Evolutionary conservation across 164 flowering plant genomes (phyloP).

Genomic region (Tetracentron sinense): DNA sequence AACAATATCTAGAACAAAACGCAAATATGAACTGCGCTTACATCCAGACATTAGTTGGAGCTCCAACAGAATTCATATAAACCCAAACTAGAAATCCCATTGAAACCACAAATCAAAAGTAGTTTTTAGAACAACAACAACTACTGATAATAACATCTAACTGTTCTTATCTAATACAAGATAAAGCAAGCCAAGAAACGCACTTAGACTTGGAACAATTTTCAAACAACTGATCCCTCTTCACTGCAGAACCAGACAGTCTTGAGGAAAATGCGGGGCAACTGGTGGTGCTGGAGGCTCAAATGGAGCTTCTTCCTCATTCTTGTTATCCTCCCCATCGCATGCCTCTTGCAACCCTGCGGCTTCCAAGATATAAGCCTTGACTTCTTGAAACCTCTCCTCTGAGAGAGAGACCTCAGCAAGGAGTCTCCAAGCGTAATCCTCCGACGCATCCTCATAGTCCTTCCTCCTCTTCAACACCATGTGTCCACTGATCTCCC

Average conservation of each 20-base stretch:
- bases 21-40: too few relatives aligned
- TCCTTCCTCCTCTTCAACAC: slow-evolving; percentile 74
- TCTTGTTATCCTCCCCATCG: slow-evolving; percentile 9
- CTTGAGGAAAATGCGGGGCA: slow-evolving; percentile 14
- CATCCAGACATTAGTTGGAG: too few relatives aligned
- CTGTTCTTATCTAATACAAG: not conserved
- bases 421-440: slow-evolving; percentile 68
- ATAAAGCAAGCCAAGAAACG: not conserved
- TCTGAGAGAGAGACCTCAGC: slow-evolving; percentile 82
- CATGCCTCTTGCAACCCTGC: slow-evolving; percentile 18
- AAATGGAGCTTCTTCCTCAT: slow-evolving; percentile 16
- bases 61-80: too few relatives aligned
- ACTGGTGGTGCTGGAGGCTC: slow-evolving; percentile 11
- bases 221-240: not conserved
- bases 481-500: slow-evolving; percentile 94
- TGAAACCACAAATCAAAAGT: not conserved
- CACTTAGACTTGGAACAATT: not conserved
- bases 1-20: too few relatives aligned
- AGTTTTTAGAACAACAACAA: not conserved
- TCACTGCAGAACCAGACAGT: slow-evolving; percentile 34
- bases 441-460: slow-evolving; percentile 67
- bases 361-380: slow-evolving; percentile 51
- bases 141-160: not conserved
- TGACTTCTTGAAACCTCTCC: slow-evolving; percentile 69
- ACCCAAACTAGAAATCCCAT: not conserved